phyloP scores from a whole-genome alignment of 2,329 filamentous ascomycete genomes.

The Epichloe uncinata region DNA sequence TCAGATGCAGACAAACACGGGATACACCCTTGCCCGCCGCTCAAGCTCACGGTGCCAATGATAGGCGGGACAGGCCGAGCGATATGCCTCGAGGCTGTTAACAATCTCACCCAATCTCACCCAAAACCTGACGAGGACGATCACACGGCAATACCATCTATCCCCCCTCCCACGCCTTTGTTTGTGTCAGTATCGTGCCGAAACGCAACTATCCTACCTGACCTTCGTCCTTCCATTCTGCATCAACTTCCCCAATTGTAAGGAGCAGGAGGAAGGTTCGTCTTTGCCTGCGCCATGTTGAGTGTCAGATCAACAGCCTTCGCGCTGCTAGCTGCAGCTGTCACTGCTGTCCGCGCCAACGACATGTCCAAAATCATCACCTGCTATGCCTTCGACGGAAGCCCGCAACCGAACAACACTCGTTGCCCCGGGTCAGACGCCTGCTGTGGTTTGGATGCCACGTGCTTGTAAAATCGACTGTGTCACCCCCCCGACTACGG shows the following conservation, averaged over 20 bases:
- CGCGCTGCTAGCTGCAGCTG: neutral
- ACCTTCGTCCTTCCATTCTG: neutral
- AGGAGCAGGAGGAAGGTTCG: too few relatives aligned
- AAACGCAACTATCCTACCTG: too few relatives aligned
- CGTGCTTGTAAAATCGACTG: constrained; percentile 2
- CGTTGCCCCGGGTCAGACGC: constrained; percentile 3
- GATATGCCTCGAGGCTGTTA: neutral
- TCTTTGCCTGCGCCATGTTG: neutral
- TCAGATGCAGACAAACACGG: neutral
- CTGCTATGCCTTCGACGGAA: neutral
- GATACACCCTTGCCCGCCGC: neutral
- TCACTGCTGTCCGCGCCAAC: neutral
- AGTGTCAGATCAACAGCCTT: neutral
- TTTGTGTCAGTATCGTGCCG: too few relatives aligned
- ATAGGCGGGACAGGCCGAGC: too few relatives aligned
- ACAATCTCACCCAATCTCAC: neutral
- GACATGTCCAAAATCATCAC: neutral
- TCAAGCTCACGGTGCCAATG: neutral
- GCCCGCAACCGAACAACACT: neutral
- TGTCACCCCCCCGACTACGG: neutral
- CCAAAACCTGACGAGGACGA: neutral
- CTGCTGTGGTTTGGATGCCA: neutral
- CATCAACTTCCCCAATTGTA: too few relatives aligned
- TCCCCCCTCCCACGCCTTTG: too few relatives aligned
- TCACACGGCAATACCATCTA: too few relatives aligned